Base-by-base conservation (phyloP, 768 basidiomycete genomes). In the Termitomyces sp. region DNA sequence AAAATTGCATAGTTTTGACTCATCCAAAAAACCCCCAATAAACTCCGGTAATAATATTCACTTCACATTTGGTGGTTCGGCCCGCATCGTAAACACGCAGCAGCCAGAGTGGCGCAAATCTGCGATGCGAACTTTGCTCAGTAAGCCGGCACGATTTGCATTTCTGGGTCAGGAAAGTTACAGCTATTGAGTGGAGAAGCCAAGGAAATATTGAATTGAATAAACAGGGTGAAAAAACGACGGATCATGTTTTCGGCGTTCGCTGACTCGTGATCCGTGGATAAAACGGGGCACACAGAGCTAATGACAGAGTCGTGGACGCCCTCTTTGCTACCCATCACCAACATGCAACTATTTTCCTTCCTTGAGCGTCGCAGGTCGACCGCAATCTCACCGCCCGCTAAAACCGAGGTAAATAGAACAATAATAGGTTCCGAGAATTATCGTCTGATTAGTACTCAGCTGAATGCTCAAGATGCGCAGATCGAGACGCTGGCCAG, bases 291-390 rank as follows among this genome's bases (percentile, higher is more conserved):
- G 57, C 38, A 7, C 49, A 34, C 20, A n/a, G 11, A 38, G 29
- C n/a, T 7, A 32, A 47, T 10, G 6, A 12, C 31, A n/a, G 36
- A 54, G 34, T 12, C 7, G 15, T 29, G 29, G 20, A 38, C n/a
- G 7, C 25, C 11, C 42, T 36, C 48, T 42, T 45, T 51, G n/a
- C 32, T 5, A 43, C 36, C n/a, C n/a, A 12, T n/a, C 51, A 4
- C 32, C 57, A 50, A 15, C 38, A 61, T 63, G 60, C 65, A 60
- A 4, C 31, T 63, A 52, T 56, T 61, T 14, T 52, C 65, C 25
- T 63, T 63, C 29, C 38, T 66, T 59, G 59, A 61, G 14, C 65
- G 65, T 34, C 59, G 57, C 49, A 42, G 49, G 54, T 63, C 62
- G 56, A 58, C 58, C 38, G 9, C 52, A 52, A 57, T 8, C 2